phyloP scores from a whole-genome alignment of 352 stramenopile genomes.

The Globisporangium spiculum region DNA sequence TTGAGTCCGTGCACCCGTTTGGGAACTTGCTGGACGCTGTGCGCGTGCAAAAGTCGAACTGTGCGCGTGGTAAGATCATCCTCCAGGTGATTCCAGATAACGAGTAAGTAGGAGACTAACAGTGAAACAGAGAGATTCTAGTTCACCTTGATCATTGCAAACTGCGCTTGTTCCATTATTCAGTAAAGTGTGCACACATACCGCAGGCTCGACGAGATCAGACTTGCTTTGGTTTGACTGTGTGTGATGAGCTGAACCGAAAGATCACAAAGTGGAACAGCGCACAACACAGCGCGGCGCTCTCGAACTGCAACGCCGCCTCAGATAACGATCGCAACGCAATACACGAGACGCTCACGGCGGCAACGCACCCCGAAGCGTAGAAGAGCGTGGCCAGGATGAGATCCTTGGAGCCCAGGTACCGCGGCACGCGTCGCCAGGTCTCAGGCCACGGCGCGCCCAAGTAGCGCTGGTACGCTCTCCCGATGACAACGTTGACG shows the following conservation, averaged over 20 bases:
- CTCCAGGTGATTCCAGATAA: not conserved
- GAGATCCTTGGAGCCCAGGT: slow-evolving; percentile 63
- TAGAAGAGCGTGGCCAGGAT: slow-evolving; percentile 59
- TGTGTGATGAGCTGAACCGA: slow-evolving; percentile 6
- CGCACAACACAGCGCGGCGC: slow-evolving; percentile 31
- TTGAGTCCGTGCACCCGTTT: slow-evolving; percentile 6
- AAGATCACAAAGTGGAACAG: slow-evolving; percentile 50
- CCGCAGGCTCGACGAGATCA: not conserved
- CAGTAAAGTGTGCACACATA: not conserved
- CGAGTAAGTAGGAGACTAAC: not conserved
- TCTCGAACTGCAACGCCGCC: slow-evolving; percentile 45
- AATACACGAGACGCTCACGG: slow-evolving; percentile 32
- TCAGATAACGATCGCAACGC: slow-evolving; percentile 51
- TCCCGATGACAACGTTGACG: slow-evolving; percentile 36
- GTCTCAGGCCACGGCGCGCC: slow-evolving; percentile 36
- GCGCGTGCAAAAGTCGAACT: not conserved
- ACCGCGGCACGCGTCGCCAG: slow-evolving; percentile 51
- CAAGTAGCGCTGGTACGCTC: slow-evolving; percentile 54
- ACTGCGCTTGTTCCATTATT: not conserved
- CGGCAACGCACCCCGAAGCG: slow-evolving; percentile 27
- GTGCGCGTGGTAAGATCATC: slow-evolving; percentile 4
- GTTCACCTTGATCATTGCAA: not conserved
- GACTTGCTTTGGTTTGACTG: not conserved
- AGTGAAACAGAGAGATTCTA: not conserved
- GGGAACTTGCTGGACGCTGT: not conserved